These are phyloP conservation scores for Candida sphagnicola DNA, from an alignment of 805 yeast genomes.

Conservation along the genomic window DNA sequence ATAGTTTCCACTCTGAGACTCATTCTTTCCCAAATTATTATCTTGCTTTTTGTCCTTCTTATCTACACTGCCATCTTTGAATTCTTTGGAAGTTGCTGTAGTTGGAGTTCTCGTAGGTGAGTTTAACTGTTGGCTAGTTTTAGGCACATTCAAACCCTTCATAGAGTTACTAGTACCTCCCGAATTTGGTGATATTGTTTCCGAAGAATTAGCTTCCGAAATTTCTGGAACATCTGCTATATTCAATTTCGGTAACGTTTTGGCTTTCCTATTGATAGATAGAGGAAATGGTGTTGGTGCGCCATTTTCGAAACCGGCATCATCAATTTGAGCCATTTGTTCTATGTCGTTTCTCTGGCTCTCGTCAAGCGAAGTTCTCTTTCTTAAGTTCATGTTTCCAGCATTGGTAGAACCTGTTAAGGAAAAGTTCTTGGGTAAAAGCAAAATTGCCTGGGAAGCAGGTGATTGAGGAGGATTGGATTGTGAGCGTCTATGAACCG, in stretches of 20 bases:
- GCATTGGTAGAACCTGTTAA: slow-evolving; percentile 16
- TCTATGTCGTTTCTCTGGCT: slow-evolving; percentile 2
- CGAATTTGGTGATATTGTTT: neutral
- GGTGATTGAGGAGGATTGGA: slow-evolving; percentile 24
- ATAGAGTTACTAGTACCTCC: neutral
- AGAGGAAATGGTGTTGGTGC: neutral
- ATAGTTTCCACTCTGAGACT: neutral
- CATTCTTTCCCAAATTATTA: too few species aligned
- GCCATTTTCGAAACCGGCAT: neutral
- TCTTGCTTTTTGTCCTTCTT: too few species aligned
- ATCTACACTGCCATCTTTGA: too few species aligned
- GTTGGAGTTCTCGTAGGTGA: slow-evolving; percentile 2
- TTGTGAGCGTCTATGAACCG: slow-evolving; percentile 26
- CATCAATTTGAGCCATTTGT: neutral
- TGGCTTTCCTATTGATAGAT: neutral
- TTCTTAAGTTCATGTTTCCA: neutral
- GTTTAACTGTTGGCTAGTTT: neutral
- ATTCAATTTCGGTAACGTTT: neutral
- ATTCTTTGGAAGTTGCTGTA: neutral
- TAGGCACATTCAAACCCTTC: neutral
- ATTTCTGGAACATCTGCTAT: neutral
- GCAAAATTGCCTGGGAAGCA: slow-evolving; percentile 41
- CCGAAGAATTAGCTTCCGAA: neutral
- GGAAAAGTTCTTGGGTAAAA: slow-evolving; percentile 47
- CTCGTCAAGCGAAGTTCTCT: slow-evolving; percentile 26